These are phyloP conservation scores for Fusarium fracticaudum DNA, from an alignment of 2,329 filamentous ascomycete species.

Conservation along the genomic window DNA sequence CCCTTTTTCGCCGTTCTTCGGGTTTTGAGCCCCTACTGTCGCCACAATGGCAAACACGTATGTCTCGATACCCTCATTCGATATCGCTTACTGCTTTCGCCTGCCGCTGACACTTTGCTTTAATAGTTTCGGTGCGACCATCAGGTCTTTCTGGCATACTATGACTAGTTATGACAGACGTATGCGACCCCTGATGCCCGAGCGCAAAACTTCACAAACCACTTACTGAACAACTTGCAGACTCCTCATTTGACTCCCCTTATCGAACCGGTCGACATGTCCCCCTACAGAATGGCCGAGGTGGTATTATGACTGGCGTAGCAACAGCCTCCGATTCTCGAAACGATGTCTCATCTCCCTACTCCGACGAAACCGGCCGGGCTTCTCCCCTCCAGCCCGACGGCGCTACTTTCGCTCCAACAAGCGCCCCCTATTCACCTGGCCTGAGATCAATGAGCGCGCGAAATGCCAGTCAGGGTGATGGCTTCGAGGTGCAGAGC, in stretches of 20 bases:
- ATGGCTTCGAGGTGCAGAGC: conserved; percentile 75
- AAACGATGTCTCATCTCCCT: conserved; percentile 81
- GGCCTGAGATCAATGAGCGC: conserved; percentile 84
- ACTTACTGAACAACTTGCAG: conserved; percentile 56
- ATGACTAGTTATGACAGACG: conserved; percentile 78
- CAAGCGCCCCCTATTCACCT: conserved; percentile 83
- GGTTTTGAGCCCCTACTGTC: conserved; percentile 34
- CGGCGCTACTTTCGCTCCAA: conserved; percentile 56
- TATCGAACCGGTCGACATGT: conserved; percentile 92
- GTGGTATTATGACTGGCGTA: conserved; percentile 85
- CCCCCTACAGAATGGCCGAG: conserved; percentile 82
- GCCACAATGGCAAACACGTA: conserved; percentile 46
- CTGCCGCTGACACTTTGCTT: conserved; percentile 27
- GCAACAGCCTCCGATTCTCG: conserved; percentile 91
- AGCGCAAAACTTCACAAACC: background rate
- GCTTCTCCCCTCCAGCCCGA: conserved; percentile 56
- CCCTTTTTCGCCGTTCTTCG: conserved; percentile 25
- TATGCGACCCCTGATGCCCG: conserved; percentile 50
- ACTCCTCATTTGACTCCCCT: conserved; percentile 92
- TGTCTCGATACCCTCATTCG: conserved; percentile 22
- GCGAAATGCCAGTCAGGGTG: conserved; percentile 68
- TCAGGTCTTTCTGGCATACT: conserved; percentile 95
- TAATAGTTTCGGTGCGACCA: conserved; percentile 72
- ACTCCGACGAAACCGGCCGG: conserved; percentile 75
- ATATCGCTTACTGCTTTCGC: background rate